phyloP scores from a whole-genome alignment of 495 filamentous ascomycete genomes.

The Penicillium robsamsonii region DNA sequence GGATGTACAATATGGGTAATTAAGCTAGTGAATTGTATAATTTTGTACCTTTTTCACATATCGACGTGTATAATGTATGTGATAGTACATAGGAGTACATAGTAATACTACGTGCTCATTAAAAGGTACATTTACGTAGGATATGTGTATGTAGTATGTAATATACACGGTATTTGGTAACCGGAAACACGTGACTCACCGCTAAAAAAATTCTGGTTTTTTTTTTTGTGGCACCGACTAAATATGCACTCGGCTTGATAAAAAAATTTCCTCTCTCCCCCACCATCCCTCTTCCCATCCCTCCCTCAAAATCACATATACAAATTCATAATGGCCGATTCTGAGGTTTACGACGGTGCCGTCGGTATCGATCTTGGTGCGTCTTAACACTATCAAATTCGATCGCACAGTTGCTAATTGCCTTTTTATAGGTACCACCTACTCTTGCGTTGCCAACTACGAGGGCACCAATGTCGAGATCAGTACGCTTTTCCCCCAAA shows the following conservation, averaged over 20 bases:
- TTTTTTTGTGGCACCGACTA: slow-evolving; percentile 24
- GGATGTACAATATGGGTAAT: not conserved
- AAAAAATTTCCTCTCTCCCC: slow-evolving; percentile 32
- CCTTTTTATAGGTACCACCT: slow-evolving; percentile 75
- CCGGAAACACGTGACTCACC: slow-evolving; percentile 27
- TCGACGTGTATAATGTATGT: not conserved
- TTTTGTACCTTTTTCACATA: not conserved
- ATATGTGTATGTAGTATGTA: not conserved
- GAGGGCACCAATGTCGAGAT: slow-evolving; percentile 99
- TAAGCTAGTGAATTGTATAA: not conserved
- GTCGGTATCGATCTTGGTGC: slow-evolving; percentile 99
- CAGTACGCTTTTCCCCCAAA: slow-evolving; percentile 56
- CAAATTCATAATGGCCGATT: slow-evolving; percentile 63
- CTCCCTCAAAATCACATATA: slow-evolving; percentile 20
- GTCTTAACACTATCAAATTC: slow-evolving; percentile 26
- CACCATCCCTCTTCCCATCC: slow-evolving; percentile 24
- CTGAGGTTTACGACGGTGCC: slow-evolving; percentile 98
- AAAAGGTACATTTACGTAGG: too few relatives aligned
- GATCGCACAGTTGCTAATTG: slow-evolving; percentile 18
- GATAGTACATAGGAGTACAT: not conserved
- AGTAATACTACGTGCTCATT: not conserved
- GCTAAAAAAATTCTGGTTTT: slow-evolving; percentile 31
- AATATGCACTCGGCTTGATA: slow-evolving; percentile 27
- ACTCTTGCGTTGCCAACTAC: slow-evolving; percentile 99
- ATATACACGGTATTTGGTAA: not conserved